Evolutionary conservation across 2,329 filamentous ascomycete genomes (phyloP).

Genomic region (Exophiala lecanii-corni): DNA sequence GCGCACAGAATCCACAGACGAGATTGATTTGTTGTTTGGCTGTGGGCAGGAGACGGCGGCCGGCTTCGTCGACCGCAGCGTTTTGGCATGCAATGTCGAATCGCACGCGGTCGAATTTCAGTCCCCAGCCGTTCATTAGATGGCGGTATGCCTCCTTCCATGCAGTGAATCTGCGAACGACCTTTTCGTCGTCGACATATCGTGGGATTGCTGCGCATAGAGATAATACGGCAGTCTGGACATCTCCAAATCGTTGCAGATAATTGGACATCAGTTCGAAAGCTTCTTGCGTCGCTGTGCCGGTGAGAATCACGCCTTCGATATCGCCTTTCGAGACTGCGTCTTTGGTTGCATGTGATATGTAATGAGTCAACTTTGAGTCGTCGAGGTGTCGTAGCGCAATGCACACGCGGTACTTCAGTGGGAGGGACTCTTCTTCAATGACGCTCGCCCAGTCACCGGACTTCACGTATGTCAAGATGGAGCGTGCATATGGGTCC

Average conservation of each 20-base stretch:
- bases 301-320: slow-evolving; percentile 59
- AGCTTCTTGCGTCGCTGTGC: slow-evolving; percentile 49
- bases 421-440: slow-evolving; percentile 52
- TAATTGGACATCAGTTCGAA: slow-evolving; percentile 59
- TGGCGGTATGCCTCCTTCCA: slow-evolving; percentile 60
- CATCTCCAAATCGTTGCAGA: slow-evolving; percentile 55
- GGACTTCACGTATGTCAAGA: slow-evolving; percentile 56
- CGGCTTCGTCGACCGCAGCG: slow-evolving; percentile 45
- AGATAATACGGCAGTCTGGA: slow-evolving; percentile 59
- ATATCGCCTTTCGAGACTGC: slow-evolving; percentile 53
- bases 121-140: slow-evolving; percentile 58
- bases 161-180: slow-evolving; percentile 50
- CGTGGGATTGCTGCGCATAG: slow-evolving; percentile 50
- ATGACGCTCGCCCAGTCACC: slow-evolving; percentile 58
- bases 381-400: slow-evolving; percentile 51
- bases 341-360: slow-evolving; percentile 49
- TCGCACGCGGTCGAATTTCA: slow-evolving; percentile 54
- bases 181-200: slow-evolving; percentile 51
- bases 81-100: slow-evolving; percentile 57
- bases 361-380: slow-evolving; percentile 46
- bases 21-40: slow-evolving; percentile 53
- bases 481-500: slow-evolving; percentile 58
- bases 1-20: slow-evolving; percentile 58
- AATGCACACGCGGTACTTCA: slow-evolving; percentile 58
- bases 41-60: slow-evolving; percentile 45